Evolutionary conservation across 179 eudicot species (phyloP).

Genomic region (Corrigiola litoralis): DNA sequence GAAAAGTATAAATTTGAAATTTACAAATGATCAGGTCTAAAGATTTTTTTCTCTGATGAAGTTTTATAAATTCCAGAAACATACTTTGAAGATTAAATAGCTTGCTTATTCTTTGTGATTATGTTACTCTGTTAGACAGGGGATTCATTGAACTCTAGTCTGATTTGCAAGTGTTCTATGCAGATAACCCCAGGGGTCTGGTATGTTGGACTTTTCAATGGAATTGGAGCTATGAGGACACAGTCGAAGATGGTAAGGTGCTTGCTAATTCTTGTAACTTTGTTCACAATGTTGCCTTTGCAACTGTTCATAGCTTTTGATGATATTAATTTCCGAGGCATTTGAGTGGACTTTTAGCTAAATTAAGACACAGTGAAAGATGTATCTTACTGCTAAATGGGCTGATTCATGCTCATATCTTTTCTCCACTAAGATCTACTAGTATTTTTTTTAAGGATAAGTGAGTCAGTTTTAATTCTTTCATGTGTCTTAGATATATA

Average conservation of each 20-base stretch:
- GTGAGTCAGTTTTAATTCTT: no score
- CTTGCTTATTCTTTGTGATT: slow-evolving; percentile 5
- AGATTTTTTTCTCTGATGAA: not conserved
- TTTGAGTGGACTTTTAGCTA: not conserved
- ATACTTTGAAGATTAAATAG: not conserved
- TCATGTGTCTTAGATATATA: no score
- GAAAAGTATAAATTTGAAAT: slow-evolving; percentile 42
- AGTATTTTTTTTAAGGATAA: no score
- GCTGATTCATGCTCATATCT: not conserved
- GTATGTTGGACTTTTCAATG: slow-evolving; percentile 87
- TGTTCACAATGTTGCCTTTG: not conserved
- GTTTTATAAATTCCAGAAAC: not conserved
- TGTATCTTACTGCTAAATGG: not conserved
- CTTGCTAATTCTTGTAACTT: not conserved
- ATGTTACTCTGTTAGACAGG: not conserved
- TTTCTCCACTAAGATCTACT: no score
- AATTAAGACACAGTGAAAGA: not conserved
- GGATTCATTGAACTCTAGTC: not conserved
- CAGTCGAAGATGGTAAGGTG: slow-evolving; percentile 84
- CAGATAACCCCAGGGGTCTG: slow-evolving; percentile 84
- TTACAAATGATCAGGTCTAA: slow-evolving; percentile 79
- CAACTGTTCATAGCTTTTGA: no score
- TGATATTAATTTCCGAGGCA: not conserved
- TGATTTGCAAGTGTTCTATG: slow-evolving; percentile 23
- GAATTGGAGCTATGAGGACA: slow-evolving; percentile 77